A percentile compares a stretch with the other conserved stretches of the same genome.
Conservation (phyloP, 2,329 filamentous ascomycete genomes). For the Diaporthe ampelina region DNA sequence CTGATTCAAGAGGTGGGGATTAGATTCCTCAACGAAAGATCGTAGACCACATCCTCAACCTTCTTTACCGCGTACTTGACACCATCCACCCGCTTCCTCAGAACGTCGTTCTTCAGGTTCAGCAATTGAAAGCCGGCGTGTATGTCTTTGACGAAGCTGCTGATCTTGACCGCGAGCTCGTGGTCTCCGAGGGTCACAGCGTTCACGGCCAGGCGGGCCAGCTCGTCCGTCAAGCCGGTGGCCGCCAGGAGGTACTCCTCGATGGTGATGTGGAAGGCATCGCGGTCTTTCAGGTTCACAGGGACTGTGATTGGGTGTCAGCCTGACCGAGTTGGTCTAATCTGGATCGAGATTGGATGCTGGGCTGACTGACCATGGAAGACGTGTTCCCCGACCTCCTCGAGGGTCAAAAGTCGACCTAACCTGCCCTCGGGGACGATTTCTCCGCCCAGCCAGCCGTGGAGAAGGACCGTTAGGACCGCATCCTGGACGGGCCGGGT, state of each 20-base stretch:
- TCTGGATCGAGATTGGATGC: background rate
- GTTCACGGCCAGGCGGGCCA: slow-evolving; percentile 92
- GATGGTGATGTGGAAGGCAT: slow-evolving; percentile 95
- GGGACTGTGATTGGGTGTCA: slow-evolving; percentile 71
- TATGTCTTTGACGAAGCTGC: slow-evolving; percentile 92
- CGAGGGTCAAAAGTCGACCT: slow-evolving; percentile 84
- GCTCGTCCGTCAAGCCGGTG: slow-evolving; percentile 89
- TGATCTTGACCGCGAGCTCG: slow-evolving; percentile 86
- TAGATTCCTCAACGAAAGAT: slow-evolving; percentile 88
- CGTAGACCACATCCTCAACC: slow-evolving; percentile 98
- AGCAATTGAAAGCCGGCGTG: slow-evolving; percentile 97
- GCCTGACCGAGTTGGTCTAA: slow-evolving; percentile 5
- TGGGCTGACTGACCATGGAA: slow-evolving; percentile 73
- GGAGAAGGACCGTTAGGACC: slow-evolving; percentile 69
- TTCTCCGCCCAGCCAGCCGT: slow-evolving; percentile 83
- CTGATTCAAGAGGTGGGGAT: slow-evolving; percentile 61
- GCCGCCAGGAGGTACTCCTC: slow-evolving; percentile 96
- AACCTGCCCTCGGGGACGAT: slow-evolving; percentile 68
- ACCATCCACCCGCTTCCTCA: slow-evolving; percentile 89
- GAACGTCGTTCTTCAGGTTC: slow-evolving; percentile 95
- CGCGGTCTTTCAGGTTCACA: slow-evolving; percentile 89
- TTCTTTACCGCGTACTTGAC: slow-evolving; percentile 99
- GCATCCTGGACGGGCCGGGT: slow-evolving; percentile 85
- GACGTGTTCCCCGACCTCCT: slow-evolving; percentile 81
- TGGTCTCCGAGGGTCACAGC: slow-evolving; percentile 94